phyloP scores from a whole-genome alignment of 257 asterid species.

The Gentiana dahurica region DNA sequence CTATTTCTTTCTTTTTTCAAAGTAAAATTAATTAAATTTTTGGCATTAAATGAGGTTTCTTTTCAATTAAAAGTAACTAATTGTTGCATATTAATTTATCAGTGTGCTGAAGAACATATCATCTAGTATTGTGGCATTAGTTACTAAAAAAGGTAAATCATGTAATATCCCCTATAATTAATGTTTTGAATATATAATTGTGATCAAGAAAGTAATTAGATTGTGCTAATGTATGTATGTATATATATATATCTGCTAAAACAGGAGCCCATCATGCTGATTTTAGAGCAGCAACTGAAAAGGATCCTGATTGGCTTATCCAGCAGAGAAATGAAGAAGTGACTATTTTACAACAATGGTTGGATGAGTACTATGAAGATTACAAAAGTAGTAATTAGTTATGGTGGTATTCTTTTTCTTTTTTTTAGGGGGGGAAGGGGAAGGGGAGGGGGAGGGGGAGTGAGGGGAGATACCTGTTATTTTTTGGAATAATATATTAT shows the following conservation, averaged over 20 bases:
- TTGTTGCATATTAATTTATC: background rate
- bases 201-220: too few species aligned
- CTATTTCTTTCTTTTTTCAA: background rate
- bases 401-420: too few species aligned
- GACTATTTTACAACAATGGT: constrained; percentile 45
- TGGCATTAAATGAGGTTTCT: background rate
- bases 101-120: constrained; percentile 65
- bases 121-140: constrained; percentile 56
- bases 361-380: constrained; percentile 40
- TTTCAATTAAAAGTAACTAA: background rate
- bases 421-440: too few species aligned
- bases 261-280: constrained; percentile 73
- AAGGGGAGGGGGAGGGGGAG: too few species aligned
- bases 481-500: too few species aligned
- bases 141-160: constrained; percentile 45
- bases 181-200: too few species aligned
- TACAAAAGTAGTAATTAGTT: constrained; percentile 5
- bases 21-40: background rate
- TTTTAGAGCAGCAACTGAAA: constrained; percentile 37
- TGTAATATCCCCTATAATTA: too few species aligned
- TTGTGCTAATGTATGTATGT: too few species aligned
- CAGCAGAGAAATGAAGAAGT: constrained; percentile 51
- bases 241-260: too few species aligned
- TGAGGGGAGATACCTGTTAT: too few species aligned
- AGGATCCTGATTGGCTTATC: constrained; percentile 58